Evolutionary conservation across 768 basidiomycete species (phyloP), one percentile per base, ranked within the genome.

Genomic region (Daedaleopsis sinensis): DNA sequence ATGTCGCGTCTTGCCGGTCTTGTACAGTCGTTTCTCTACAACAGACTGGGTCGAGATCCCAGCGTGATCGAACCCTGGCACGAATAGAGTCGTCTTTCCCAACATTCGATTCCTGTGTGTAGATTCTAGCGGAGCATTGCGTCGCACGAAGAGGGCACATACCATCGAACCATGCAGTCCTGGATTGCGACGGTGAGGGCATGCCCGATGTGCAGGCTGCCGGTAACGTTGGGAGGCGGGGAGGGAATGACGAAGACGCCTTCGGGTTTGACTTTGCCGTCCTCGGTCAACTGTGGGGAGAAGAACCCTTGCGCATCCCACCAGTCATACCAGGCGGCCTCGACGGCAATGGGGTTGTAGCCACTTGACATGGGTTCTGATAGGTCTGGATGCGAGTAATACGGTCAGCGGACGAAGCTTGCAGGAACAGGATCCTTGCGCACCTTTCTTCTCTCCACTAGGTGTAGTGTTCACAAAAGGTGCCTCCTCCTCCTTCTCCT

Each of bases 21-120:
- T 99, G 79, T 85, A 90, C 37, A 98, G 70, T 18, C 95, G 84
- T 73, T 94, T 94, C 74, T 98, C 97, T 1, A 98, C 96, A 16
- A 99, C 96, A 48, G 93, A 93, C 75, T 99, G 97, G 0, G 97
- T 98, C 0, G 96, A 96, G 62, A 99, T 98, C 59, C 96, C 96
- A 0, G 97, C 97, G 69, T 99, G 97, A 75, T 99, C 97, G 70
- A 96, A 99, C 16, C 97, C 97, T 0, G 97, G 97, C 2, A 88
- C 84, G 70, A 90, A 98, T 0, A 98, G 79, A 0, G 91, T 90
- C 11, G 93, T 93, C 76, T 88, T 92, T 1, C 96, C 96, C 43
- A 90, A 78, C 97, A 98, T 99, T 37, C 96, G 93, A 73, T 95
- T 94, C 94, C 93, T 94, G 57, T 18, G 16, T 18, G 18, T 4